Conservation (phyloP, 208 protist genomes). For the Wallacemonas sp. region DNA sequence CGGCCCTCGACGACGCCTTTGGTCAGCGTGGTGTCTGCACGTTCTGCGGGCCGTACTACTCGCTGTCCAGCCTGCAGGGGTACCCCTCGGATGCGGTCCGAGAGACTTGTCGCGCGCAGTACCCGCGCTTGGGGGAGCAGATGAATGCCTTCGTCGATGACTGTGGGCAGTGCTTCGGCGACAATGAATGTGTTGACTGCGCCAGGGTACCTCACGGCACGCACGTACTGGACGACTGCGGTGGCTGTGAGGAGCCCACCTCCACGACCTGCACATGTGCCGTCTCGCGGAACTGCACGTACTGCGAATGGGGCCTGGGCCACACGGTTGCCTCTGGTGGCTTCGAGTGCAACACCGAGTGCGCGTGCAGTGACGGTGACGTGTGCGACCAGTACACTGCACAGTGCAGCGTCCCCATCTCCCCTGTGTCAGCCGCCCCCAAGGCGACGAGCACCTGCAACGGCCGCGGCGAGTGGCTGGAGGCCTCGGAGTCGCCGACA, state of each 20-base stretch:
- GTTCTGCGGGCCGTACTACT: constrained; percentile 50
- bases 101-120: constrained; percentile 12
- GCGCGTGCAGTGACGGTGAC: constrained; percentile 5
- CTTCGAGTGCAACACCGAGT: background rate
- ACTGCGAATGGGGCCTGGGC: constrained; percentile 28
- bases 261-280: constrained; percentile 18
- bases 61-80: background rate
- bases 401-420: constrained; percentile 16
- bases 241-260: constrained; percentile 21
- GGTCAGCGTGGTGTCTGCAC: constrained; percentile 37
- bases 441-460: constrained; percentile 13
- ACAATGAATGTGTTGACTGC: constrained; percentile 41
- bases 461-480: constrained; percentile 27
- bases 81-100: constrained; percentile 9
- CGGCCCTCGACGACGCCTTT: constrained; percentile 25
- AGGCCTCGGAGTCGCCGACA: constrained; percentile 26
- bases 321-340: background rate
- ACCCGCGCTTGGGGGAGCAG: constrained; percentile 8
- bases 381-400: constrained; percentile 33
- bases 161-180: constrained; percentile 40
- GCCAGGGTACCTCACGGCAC: constrained; percentile 15
- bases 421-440: too few relatives aligned
- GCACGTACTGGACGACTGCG: constrained; percentile 15
- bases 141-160: constrained; percentile 40
- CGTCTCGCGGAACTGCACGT: constrained; percentile 27